These are phyloP conservation scores for Paracamarosporium sp. DNA, from an alignment of 2,329 filamentous ascomycete genomes.

Conservation along the genomic window DNA sequence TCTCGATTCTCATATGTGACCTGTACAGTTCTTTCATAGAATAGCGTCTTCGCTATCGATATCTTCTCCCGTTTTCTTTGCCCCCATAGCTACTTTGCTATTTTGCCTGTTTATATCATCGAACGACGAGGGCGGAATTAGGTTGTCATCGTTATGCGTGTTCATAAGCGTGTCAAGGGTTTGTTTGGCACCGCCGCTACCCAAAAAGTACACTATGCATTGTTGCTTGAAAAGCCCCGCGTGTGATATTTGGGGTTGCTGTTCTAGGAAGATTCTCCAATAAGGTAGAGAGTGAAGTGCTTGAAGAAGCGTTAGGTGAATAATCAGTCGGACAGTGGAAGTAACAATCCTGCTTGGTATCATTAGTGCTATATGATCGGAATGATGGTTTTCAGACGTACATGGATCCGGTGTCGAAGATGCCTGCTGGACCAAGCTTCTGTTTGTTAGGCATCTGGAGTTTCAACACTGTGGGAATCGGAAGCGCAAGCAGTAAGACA, in stretches of 20 bases:
- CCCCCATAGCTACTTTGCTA: background rate
- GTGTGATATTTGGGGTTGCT: background rate
- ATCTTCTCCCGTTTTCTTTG: background rate
- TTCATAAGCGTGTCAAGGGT: background rate
- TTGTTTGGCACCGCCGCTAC: background rate
- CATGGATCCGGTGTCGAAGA: conserved; percentile 26
- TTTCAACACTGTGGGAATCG: conserved; percentile 25
- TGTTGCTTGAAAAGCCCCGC: conserved; percentile 1
- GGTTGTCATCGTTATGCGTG: background rate
- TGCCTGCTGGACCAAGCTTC: conserved; percentile 23
- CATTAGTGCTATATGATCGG: background rate
- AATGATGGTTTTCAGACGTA: background rate
- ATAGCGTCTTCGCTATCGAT: conserved; percentile 1
- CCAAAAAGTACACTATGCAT: background rate
- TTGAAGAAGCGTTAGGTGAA: background rate
- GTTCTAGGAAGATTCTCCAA: background rate
- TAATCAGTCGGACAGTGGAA: background rate
- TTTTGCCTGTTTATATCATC: background rate
- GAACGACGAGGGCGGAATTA: background rate
- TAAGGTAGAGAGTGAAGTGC: background rate
- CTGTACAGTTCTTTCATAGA: background rate
- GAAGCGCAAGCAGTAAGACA: conserved; percentile 21
- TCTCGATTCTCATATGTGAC: background rate
- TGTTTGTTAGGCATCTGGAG: conserved; percentile 22
- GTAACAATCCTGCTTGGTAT: background rate